Conservation (phyloP, 805 yeast species). For the Candida germanica region DNA sequence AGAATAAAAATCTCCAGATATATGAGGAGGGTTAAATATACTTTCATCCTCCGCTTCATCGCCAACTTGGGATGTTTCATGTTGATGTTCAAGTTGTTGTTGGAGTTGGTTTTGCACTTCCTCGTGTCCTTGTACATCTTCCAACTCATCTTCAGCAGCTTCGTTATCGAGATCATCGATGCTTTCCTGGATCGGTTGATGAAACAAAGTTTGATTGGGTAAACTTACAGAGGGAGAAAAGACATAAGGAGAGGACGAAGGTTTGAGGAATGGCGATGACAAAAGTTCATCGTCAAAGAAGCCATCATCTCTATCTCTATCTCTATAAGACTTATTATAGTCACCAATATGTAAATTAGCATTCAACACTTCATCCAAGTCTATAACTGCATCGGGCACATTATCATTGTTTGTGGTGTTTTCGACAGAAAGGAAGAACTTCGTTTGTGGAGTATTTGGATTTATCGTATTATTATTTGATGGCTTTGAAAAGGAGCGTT, state of each 20-base stretch:
- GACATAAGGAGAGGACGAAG: conserved; percentile 9
- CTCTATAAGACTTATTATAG: conserved; percentile 3
- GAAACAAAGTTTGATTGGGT: conserved; percentile 19
- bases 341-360: conserved; percentile 29
- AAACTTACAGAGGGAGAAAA: conserved; percentile 16
- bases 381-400: conserved; percentile 40
- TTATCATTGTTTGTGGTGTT: conserved; percentile 24
- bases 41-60: not conserved
- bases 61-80: too few relatives aligned
- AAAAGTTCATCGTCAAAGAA: conserved; percentile 26
- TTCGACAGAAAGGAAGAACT: conserved; percentile 30
- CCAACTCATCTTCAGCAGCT: conserved; percentile 20
- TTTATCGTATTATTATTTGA: not conserved
- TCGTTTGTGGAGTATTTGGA: conserved; percentile 19
- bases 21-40: conserved; percentile 23
- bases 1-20: conserved; percentile 20
- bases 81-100: too few relatives aligned
- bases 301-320: conserved; percentile 17
- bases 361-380: conserved; percentile 36
- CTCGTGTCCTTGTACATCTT: conserved; percentile 11
- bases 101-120: too few relatives aligned
- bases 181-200: conserved; percentile 29
- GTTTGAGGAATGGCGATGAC: conserved; percentile 29
- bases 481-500: conserved; percentile 13
- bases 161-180: conserved; percentile 11